These are phyloP conservation scores for Arthromyces matolae DNA, from an alignment of 768 basidiomycete genomes.

Conservation along the genomic window DNA sequence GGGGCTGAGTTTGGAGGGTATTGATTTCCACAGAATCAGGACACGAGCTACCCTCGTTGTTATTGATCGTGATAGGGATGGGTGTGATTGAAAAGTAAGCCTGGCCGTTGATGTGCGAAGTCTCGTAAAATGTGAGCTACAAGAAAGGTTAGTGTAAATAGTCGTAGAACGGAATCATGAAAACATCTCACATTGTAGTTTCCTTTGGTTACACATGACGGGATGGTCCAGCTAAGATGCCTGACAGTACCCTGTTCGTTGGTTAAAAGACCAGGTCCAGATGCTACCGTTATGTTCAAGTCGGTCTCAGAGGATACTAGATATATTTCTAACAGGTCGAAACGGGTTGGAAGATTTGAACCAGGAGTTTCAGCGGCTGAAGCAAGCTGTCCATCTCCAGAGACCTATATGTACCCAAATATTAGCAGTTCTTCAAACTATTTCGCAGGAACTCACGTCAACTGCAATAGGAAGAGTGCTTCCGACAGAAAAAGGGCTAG, in stretches of 20 bases:
- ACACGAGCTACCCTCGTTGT: constrained; percentile 23
- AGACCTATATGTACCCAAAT: no score
- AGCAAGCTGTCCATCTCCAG: constrained; percentile 42
- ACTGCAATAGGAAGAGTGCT: constrained; percentile 24
- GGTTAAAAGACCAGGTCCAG: constrained; percentile 30
- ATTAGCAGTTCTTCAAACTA: no score
- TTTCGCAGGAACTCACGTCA: constrained; percentile 25
- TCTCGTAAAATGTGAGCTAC: constrained; percentile 47
- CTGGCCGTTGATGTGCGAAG: constrained; percentile 28
- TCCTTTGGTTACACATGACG: constrained; percentile 37
- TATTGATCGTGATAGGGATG: constrained; percentile 33
- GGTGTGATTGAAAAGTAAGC: constrained; percentile 39
- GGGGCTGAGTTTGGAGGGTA: constrained; percentile 28
- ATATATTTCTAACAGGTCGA: constrained; percentile 38
- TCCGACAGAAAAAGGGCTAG: constrained; percentile 27
- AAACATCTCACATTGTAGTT: constrained; percentile 37
- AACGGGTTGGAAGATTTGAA: constrained; percentile 33
- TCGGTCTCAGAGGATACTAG: constrained; percentile 36
- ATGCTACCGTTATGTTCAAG: constrained; percentile 39
- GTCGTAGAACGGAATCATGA: background rate
- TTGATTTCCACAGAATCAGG: constrained; percentile 14
- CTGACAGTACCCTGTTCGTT: constrained; percentile 40
- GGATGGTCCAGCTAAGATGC: constrained; percentile 35
- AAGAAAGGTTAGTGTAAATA: background rate
- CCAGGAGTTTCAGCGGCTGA: constrained; percentile 29